These are phyloP conservation scores for Daucus carota DNA, from an alignment of 129 eudicot species.

Conservation along the genomic window DNA sequence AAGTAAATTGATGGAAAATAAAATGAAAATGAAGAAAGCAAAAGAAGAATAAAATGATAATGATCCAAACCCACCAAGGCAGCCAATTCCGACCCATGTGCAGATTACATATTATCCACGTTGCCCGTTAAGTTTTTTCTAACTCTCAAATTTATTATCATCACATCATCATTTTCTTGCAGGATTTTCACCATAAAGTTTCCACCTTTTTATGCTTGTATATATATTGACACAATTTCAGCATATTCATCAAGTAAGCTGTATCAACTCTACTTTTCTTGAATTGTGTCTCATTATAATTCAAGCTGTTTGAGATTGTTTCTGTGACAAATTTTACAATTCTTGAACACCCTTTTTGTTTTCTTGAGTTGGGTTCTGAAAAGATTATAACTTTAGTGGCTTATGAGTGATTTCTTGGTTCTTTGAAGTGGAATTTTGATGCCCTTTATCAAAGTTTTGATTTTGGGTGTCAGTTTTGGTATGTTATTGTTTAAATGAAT, in stretches of 20 bases:
- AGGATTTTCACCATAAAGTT: background rate
- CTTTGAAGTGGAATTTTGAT: background rate
- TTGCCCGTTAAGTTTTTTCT: background rate
- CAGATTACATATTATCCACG: background rate
- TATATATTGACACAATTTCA: background rate
- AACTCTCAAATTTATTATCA: background rate
- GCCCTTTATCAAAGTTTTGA: background rate
- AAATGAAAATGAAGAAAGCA: background rate
- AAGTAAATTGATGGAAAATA: background rate
- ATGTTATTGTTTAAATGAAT: conserved; percentile 27
- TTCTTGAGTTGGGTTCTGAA: background rate
- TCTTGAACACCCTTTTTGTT: background rate
- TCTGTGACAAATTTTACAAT: background rate
- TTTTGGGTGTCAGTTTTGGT: background rate
- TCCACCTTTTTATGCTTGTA: background rate
- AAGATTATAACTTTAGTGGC: background rate
- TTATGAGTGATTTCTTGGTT: background rate
- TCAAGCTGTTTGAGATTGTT: background rate
- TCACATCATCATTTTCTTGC: background rate
- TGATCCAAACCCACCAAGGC: background rate
- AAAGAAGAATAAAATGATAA: background rate
- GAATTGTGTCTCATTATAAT: background rate
- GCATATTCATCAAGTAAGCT: background rate
- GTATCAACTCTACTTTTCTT: background rate
- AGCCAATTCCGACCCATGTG: conserved; percentile 1